Evolutionary conservation across 192 early-diverging fungal genomes (phyloP), one percentile per base, ranked within the genome.

Genomic region (Allomyces javanicus): DNA sequence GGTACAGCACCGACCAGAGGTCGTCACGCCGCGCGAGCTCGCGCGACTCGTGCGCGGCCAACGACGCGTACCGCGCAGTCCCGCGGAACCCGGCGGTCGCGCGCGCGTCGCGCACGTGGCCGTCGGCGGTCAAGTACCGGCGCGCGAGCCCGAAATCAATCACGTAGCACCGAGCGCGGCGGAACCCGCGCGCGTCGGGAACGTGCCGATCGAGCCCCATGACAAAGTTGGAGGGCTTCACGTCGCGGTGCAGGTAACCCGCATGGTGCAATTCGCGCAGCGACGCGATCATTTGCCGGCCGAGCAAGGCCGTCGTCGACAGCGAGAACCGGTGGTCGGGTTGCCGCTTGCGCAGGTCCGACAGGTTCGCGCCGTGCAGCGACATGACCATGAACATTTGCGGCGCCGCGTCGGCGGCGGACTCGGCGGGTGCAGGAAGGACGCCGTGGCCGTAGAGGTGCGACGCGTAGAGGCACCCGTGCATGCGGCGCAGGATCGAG

Each of bases 21-120:
- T 83, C 81, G 67, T 83, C 81, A 10, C 74, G 80, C 5, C 80
- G 72, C n/a, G 78, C 73, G 10, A 83, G 65, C 17, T 83, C 81
- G 71, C 73, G 25, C 17, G 44, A 40, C 25, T 70, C 62, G 61
- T 72, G 71, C 27, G 44, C 24, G 44, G 23, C 27, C 11, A 44
- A 7, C 33, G 33, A 40, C 5, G 81, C 81, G 68, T 83, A 83
- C 2, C 76, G 66, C 21, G 81, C 75, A 5, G 81, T 83, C 9
- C 81, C 81, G 22, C 80, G 68, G 70, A 83, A 83, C 50, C 81
- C 81, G 22, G 77, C 78, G 44, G 77, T 73, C 12, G 62, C 22
- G n/a, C 80, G 76, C 22, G 79, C 66, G 67, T 77, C 77, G 21
- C 78, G 65, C 25, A 81, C 68, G 9, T 44, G 25, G 9, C 77